These are phyloP conservation scores for Lyophyllum shimeji DNA, from an alignment of 768 basidiomycete species.

Conservation along the genomic window DNA sequence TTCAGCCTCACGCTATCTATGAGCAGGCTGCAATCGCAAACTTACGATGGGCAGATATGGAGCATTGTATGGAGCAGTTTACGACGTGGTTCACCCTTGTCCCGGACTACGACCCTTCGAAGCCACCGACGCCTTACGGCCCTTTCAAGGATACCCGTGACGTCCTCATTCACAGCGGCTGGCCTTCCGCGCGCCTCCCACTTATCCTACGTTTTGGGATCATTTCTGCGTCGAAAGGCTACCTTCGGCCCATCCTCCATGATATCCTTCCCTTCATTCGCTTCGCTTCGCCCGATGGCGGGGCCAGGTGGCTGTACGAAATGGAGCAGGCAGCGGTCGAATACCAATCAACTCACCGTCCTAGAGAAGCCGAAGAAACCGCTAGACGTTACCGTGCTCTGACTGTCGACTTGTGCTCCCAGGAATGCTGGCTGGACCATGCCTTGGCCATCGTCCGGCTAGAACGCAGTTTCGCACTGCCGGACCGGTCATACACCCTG, in stretches of 20 bases:
- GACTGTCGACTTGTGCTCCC: constrained; percentile 14
- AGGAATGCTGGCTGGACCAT: constrained; percentile 17
- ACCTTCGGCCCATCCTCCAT: constrained; percentile 15
- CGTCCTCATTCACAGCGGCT: constrained; percentile 16
- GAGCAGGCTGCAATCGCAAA: constrained; percentile 17
- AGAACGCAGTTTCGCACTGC: constrained; percentile 9
- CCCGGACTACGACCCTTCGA: constrained; percentile 8
- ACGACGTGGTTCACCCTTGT: constrained; percentile 19
- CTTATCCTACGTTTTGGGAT: constrained; percentile 19
- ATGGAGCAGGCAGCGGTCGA: constrained; percentile 12
- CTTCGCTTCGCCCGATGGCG: constrained; percentile 7
- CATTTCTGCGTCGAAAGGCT: constrained; percentile 21
- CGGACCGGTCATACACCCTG: constrained; percentile 2
- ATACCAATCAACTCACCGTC: background rate
- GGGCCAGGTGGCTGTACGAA: constrained; percentile 6
- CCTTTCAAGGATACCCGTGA: constrained; percentile 11
- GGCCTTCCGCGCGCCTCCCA: constrained; percentile 11
- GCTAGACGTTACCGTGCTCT: constrained; percentile 7
- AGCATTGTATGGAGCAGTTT: constrained; percentile 6
- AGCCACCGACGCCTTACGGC: background rate
- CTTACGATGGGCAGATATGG: constrained; percentile 13
- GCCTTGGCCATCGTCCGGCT: constrained; percentile 7
- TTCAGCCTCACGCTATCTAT: constrained; percentile 15
- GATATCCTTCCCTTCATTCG: constrained; percentile 15
- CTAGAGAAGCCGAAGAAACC: background rate